phyloP scores from a whole-genome alignment of 345 rosid species.

The Gossypium sturtianum region DNA sequence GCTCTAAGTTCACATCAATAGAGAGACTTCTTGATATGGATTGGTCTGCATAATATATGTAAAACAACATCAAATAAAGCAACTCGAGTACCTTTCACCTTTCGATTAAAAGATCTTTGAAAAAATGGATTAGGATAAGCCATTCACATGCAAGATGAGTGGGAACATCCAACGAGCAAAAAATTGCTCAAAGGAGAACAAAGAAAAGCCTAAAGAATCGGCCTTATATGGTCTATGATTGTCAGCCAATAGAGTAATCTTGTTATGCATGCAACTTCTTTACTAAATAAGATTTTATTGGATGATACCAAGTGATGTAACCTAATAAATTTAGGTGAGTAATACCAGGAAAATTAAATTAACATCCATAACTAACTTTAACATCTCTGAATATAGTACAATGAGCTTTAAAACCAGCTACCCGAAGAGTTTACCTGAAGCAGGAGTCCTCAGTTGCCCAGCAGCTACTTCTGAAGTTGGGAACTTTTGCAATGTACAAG shows the following conservation, averaged over 20 bases:
- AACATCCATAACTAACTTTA: not conserved
- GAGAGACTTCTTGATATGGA: conserved; percentile 57
- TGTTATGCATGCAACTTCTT: not conserved
- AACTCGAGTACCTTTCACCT: not conserved
- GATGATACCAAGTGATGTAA: not conserved
- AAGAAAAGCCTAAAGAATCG: not conserved
- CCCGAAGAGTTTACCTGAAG: conserved; percentile 54
- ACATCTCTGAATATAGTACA: not conserved
- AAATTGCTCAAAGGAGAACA: not conserved
- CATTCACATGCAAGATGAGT: not conserved
- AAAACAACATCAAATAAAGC: conserved; percentile 9
- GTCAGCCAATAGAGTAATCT: not conserved
- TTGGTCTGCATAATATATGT: conserved; percentile 42
- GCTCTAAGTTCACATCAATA: conserved; percentile 54
- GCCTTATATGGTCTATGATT: not conserved
- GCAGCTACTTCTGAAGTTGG: conserved; percentile 42
- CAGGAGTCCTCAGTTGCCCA: conserved; percentile 36
- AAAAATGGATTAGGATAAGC: not conserved
- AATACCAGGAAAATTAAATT: not conserved
- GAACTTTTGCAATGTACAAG: conserved; percentile 58
- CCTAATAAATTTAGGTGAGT: not conserved
- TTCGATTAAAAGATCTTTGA: not conserved
- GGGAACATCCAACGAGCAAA: not conserved
- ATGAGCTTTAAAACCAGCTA: not conserved
- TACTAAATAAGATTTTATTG: not conserved